phyloP scores from a whole-genome alignment of 805 yeast genomes.

The Candida ascalaphidarum region DNA sequence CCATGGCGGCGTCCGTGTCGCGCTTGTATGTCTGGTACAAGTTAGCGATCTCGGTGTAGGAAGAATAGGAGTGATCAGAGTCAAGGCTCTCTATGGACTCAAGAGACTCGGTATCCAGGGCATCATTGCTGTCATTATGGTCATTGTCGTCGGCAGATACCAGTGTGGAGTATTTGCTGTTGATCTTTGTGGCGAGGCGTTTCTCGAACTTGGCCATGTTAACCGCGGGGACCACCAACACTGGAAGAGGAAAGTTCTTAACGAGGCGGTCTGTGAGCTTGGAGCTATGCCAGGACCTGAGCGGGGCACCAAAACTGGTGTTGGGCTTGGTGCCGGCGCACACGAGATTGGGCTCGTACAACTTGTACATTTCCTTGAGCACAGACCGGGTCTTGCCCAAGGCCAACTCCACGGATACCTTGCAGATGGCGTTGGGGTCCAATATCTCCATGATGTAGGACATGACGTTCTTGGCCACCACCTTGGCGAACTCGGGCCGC shows the following conservation, averaged over 20 bases:
- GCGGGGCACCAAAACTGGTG: conserved; percentile 34
- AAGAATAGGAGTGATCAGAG: conserved; percentile 24
- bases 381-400: conserved; percentile 50
- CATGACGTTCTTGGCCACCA: conserved; percentile 42
- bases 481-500: conserved; percentile 39
- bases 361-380: conserved; percentile 48
- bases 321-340: conserved; percentile 48
- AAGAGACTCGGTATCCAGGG: too few relatives aligned
- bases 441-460: conserved; percentile 40
- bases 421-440: conserved; percentile 37
- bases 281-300: conserved; percentile 52
- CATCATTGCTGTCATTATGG: conserved; percentile 7
- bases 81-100: conserved; percentile 14
- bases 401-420: conserved; percentile 52
- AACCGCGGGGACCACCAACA: conserved; percentile 56
- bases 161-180: background rate
- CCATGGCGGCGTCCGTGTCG: conserved; percentile 10
- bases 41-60: conserved; percentile 30
- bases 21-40: conserved; percentile 20
- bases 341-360: conserved; percentile 55
- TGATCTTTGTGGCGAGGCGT: conserved; percentile 27
- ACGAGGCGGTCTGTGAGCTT: conserved; percentile 59
- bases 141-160: conserved; percentile 4
- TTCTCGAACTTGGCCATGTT: conserved; percentile 48
- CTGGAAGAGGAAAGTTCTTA: conserved; percentile 56